Evolutionary conservation across 192 early-diverging fungal species (phyloP).

Genomic region (Geranomyces variabilis): DNA sequence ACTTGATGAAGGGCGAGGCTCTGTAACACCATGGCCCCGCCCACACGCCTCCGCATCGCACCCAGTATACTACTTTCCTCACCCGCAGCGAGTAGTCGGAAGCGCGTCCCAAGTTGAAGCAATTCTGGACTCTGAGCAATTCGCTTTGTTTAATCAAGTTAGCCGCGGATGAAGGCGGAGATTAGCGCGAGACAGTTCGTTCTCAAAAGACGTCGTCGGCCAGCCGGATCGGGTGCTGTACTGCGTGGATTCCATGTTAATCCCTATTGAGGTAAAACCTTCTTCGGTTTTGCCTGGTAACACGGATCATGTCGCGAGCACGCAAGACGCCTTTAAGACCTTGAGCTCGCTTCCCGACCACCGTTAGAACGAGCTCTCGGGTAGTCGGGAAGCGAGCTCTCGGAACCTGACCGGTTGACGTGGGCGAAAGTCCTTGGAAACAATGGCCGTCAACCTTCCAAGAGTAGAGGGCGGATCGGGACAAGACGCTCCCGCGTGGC

Average conservation of each 20-base stretch:
- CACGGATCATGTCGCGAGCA: background rate
- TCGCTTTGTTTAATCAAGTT: background rate
- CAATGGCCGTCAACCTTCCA: too few species aligned
- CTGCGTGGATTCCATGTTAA: background rate
- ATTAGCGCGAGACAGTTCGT: background rate
- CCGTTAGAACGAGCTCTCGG: constrained; percentile 7
- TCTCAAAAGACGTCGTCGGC: background rate
- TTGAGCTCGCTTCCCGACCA: background rate
- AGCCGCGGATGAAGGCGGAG: background rate
- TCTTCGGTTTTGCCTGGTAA: background rate
- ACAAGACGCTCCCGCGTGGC: too few species aligned
- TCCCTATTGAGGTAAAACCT: constrained; percentile 21
- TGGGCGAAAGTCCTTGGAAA: too few species aligned
- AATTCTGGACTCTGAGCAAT: constrained; percentile 4
- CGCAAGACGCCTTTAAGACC: background rate
- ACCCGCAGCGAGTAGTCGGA: background rate
- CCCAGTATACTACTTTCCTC: background rate
- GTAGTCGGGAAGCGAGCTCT: background rate
- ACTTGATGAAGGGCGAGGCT: constrained; percentile 2
- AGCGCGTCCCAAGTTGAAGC: background rate
- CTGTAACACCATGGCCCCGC: background rate
- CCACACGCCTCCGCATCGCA: constrained; percentile 4
- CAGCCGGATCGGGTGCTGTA: constrained; percentile 19
- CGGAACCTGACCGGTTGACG: background rate
- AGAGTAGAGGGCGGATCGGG: too few species aligned